A percentile compares a stretch with the other conserved stretches of the same genome.
These are phyloP conservation scores for Kodamaea sp. DNA, from an alignment of 1,139 yeast genomes.

Conservation along the genomic window DNA sequence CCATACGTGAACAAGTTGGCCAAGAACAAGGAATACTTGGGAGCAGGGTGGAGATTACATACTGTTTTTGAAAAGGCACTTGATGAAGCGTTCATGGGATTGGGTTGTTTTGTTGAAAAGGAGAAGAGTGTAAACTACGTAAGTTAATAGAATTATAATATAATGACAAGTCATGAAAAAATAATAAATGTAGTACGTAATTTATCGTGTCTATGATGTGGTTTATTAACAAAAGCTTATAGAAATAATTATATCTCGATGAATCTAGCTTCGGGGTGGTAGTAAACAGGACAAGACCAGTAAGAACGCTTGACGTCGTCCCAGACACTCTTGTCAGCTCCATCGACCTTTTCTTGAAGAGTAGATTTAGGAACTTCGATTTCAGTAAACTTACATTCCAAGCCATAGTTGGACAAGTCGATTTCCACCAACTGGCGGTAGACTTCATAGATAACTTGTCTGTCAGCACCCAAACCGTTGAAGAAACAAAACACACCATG, in stretches of 20 bases:
- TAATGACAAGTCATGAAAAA: too few species aligned
- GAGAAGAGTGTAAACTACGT: slow-evolving; percentile 61
- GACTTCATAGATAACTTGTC: slow-evolving; percentile 86
- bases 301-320: slow-evolving; percentile 68
- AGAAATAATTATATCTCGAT: slow-evolving; percentile 22
- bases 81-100: slow-evolving; percentile 86
- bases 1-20: slow-evolving; percentile 56
- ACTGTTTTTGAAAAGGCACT: slow-evolving; percentile 74
- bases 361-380: slow-evolving; percentile 44
- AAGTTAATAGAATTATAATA: too few species aligned
- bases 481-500: slow-evolving; percentile 84
- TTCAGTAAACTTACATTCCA: slow-evolving; percentile 54
- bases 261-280: slow-evolving; percentile 63
- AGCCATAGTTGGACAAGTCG: slow-evolving; percentile 79
- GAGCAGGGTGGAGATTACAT: slow-evolving; percentile 81
- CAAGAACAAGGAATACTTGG: slow-evolving; percentile 68
- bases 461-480: slow-evolving; percentile 95
- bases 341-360: slow-evolving; percentile 14
- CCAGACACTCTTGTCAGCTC: slow-evolving; percentile 55
- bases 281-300: slow-evolving; percentile 71
- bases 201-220: too few species aligned
- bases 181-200: too few species aligned
- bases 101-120: slow-evolving; percentile 73
- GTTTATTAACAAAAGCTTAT: too few species aligned
- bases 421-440: slow-evolving; percentile 79